Evolutionary conservation across 805 yeast species (phyloP).

Genomic region (Ogataea chonburiensis): DNA sequence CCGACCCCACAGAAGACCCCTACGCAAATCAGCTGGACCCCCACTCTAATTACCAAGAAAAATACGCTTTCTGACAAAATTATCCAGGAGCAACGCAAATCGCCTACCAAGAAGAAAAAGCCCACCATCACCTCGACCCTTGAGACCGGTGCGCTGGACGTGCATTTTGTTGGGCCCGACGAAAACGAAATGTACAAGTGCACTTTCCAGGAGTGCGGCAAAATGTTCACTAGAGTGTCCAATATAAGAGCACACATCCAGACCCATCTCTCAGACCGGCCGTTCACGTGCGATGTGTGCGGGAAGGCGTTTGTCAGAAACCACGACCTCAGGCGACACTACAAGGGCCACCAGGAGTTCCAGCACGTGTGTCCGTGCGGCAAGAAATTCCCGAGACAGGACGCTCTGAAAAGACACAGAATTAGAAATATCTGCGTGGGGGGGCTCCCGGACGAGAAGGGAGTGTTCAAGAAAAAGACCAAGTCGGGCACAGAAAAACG

Average conservation of each 20-base stretch:
- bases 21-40: conserved; percentile 35
- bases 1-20: conserved; percentile 31
- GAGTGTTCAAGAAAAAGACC: conserved; percentile 21
- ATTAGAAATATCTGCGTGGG: conserved; percentile 80
- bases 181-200: conserved; percentile 71
- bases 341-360: conserved; percentile 77
- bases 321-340: conserved; percentile 90
- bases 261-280: conserved; percentile 93
- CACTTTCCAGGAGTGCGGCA: conserved; percentile 73
- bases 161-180: conserved; percentile 78
- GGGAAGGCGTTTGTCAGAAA: conserved; percentile 88
- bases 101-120: conserved; percentile 47
- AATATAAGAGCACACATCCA: conserved; percentile 94
- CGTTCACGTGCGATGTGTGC: conserved; percentile 79
- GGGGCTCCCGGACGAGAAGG: conserved; percentile 47
- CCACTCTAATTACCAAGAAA: conserved; percentile 34
- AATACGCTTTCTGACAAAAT: conserved; percentile 31
- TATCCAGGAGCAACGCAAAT: conserved; percentile 39
- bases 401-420: conserved; percentile 82
- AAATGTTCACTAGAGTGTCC: conserved; percentile 82
- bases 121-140: conserved; percentile 61
- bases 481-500: conserved; percentile 12
- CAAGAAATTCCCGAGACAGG: conserved; percentile 86
- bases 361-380: conserved; percentile 85
- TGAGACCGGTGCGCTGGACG: conserved; percentile 88